Evolutionary conservation across 2,329 filamentous ascomycete species (phyloP), one percentile per base, ranked within the genome.

Genomic region (Stachybotrys chlorohalonatus): DNA sequence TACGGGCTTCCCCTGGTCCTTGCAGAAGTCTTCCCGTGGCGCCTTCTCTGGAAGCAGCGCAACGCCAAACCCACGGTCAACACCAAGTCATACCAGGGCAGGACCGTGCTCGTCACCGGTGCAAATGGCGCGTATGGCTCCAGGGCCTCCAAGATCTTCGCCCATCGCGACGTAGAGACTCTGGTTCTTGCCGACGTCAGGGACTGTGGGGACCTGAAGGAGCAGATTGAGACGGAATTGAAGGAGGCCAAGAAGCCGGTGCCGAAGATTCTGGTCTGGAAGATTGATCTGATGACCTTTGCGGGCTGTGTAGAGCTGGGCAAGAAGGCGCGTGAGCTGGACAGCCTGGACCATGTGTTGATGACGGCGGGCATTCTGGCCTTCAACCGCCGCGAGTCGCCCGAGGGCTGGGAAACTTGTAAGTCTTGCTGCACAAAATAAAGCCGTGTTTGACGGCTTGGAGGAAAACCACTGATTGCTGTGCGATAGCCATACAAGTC

Each of bases 321-420:
- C 6, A 60, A 30, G 32, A 50, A 31, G 30, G 16, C 39, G 11
- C 39, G 56, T 6, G 57, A 62, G 13, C 17, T 72, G 24, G 55
- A 65, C 56, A 54, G 60, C 32, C 60, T 72, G 3, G 69, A 72
- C 32, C 69, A 72, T 57, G 69, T 66, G 15, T 56, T 72, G 56
- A 60, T 71, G 63, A 69, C 69, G 0, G 70, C 69, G 8, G 70
- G 69, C 0, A 70, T 72, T 16, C 60, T 72, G 3, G 57, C 69
- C 17, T 72, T 71, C 17, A 57, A 68, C 31, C 66, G 68, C 45
- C 65, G 64, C 54, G 63, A 66, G 53, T 71, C 69, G 7, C 67
- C 69, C 6, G 69, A 72, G 55, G 70, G 69, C 47, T 72, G 69
- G 69, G 69, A 72, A 62, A 70, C 66, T 1, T 68, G 66, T 67